phyloP scores from a whole-genome alignment of 345 rosid species.

The Populus ilicifolia region DNA sequence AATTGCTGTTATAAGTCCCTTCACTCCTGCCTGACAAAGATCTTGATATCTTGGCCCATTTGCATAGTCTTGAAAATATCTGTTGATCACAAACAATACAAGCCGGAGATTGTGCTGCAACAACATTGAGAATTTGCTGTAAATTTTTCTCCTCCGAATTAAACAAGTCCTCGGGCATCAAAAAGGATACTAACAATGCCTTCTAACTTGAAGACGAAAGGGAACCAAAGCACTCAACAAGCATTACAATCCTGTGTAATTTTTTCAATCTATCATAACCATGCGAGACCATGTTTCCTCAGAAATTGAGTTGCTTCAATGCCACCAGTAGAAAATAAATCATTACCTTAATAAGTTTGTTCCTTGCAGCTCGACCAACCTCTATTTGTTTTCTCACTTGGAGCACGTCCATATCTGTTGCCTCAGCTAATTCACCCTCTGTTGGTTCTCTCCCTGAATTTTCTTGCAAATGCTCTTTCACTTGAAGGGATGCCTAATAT shows the following conservation, averaged over 20 bases:
- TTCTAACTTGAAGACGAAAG: neutral
- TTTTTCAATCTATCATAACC: neutral
- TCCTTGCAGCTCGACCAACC: conserved; percentile 82
- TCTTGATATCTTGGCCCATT: conserved; percentile 80
- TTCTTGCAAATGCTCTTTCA: conserved; percentile 47
- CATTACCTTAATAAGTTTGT: conserved; percentile 80
- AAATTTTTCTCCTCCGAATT: neutral
- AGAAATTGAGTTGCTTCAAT: neutral
- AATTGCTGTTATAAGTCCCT: conserved; percentile 83
- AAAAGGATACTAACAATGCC: neutral
- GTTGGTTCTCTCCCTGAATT: conserved; percentile 58
- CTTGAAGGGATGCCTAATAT: conserved; percentile 55
- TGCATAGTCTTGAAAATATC: conserved; percentile 77
- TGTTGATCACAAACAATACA: conserved; percentile 78
- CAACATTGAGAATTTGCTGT: neutral
- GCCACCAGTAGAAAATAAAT: neutral
- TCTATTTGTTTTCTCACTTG: conserved; percentile 53
- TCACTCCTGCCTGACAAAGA: conserved; percentile 94
- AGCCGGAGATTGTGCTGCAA: conserved; percentile 97
- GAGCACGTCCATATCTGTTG: conserved; percentile 38
- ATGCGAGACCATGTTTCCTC: neutral
- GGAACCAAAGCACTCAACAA: neutral
- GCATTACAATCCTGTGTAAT: neutral
- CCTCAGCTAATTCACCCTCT: conserved; percentile 63
- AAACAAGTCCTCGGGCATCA: neutral